Percentiles rank a stretch among this genome's conserved stretches.
These are phyloP conservation scores for Venturia aucupariae DNA, from an alignment of 2,329 filamentous ascomycete species.

Conservation along the genomic window DNA sequence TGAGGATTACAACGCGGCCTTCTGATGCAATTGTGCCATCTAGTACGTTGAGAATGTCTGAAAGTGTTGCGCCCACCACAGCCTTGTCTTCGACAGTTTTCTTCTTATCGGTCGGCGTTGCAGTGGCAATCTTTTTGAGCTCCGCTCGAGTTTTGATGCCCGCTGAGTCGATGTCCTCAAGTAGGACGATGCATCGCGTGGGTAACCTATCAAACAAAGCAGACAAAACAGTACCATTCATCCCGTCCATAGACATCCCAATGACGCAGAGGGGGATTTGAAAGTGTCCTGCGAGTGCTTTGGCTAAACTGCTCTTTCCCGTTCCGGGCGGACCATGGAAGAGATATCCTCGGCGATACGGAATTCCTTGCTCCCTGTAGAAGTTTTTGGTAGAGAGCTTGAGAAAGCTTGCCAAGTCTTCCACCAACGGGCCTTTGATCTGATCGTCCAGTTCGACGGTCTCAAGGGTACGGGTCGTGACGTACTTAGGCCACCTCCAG, in stretches of 20 bases:
- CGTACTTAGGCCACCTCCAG: not conserved
- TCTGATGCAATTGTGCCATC: slow-evolving; percentile 19
- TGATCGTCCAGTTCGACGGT: slow-evolving; percentile 7
- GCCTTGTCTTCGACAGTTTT: not conserved
- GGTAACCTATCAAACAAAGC: slow-evolving; percentile 58
- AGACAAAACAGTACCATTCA: slow-evolving; percentile 57
- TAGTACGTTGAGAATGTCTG: slow-evolving; percentile 21
- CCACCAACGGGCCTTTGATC: slow-evolving; percentile 1
- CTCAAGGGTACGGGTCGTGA: not conserved
- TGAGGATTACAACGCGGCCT: slow-evolving; percentile 23
- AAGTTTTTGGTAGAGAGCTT: slow-evolving; percentile 62
- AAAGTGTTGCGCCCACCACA: slow-evolving; percentile 10
- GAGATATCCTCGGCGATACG: slow-evolving; percentile 75
- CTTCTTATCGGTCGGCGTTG: not conserved
- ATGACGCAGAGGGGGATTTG: slow-evolving; percentile 39
- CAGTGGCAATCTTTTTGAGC: not conserved
- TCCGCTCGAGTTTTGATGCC: not conserved
- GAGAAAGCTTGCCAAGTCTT: slow-evolving; percentile 28
- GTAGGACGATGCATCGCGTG: slow-evolving; percentile 59
- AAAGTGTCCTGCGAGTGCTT: slow-evolving; percentile 38
- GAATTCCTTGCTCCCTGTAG: slow-evolving; percentile 78
- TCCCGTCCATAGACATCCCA: slow-evolving; percentile 50
- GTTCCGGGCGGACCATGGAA: slow-evolving; percentile 69
- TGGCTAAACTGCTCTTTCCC: slow-evolving; percentile 58
- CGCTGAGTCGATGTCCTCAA: slow-evolving; percentile 60